Evolutionary conservation across 768 basidiomycete species (phyloP), one percentile per base, ranked within the genome.

Genomic region (Hemileccinum rubropunctum): DNA sequence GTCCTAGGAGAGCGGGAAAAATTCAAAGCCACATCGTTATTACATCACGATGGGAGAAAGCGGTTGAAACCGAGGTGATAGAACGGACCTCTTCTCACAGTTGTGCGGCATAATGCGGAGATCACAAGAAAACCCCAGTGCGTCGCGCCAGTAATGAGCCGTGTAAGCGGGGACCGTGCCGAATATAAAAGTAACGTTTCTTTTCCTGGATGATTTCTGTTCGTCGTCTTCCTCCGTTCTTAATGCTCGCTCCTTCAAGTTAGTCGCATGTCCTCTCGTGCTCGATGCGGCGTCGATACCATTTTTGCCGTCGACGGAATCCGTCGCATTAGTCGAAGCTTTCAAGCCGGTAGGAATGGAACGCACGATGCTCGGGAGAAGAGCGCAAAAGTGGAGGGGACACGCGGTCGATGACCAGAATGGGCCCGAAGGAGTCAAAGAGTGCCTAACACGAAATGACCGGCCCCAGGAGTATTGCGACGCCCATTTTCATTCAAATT

Each of bases 141-240:
- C 6, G 20, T 44, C 15, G 21, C 21, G 10, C 40, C 26, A 12
- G 34, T 21, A 23, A 35, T 15, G 21, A 34, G 14, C 17, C 20
- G 30, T 12, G 7, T 48, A 48, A 58, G 49, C 55, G 56, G 32
- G 3, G 45, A 37, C 9, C 48, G 38, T 39, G 45, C 13, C 14
- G 47, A 18, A 36, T 49, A 52, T 49, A 45, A 52, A 48, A 38
- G 38, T 5, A 23, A 18, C 4, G 10, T 20, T 30, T 39, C 0
- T 15, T 39, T 41, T 42, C 23, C 21, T 14, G 3, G 5, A 20
- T 12, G 9, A 2, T 32, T 35, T 26, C 18, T 40, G 28, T 8
- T 30, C 28, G 2, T 15, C n/a, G n/a, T 11, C 20, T 35, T 40
- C 18, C 18, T 11, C 23, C 23, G 21, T 15, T 15, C 27, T 42